Evolutionary conservation across 169 alveolate species (phyloP).

Genomic region (Cryptosporidium muris): DNA sequence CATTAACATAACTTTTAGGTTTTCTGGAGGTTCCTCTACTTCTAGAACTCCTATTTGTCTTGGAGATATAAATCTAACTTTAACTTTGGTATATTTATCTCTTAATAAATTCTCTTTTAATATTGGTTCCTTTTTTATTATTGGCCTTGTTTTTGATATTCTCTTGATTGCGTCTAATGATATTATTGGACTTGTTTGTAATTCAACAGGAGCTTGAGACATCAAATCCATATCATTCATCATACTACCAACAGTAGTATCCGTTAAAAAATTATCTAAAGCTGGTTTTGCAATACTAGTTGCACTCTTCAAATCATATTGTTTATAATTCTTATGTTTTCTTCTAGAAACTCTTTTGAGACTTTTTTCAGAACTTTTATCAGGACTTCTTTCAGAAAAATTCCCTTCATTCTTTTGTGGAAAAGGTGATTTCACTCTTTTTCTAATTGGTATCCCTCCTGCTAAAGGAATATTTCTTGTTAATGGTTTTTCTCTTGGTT

Average conservation of each 20-base stretch:
- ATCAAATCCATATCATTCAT: conserved; percentile 6
- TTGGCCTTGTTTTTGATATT: background rate
- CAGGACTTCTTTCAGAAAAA: background rate
- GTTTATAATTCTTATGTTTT: background rate
- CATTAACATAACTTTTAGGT: conserved; percentile 11
- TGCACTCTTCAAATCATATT: conserved; percentile 4
- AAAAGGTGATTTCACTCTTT: background rate
- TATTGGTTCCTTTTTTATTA: conserved; percentile 6
- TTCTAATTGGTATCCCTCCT: conserved; percentile 25
- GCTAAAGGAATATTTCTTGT: background rate
- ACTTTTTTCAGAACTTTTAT: background rate
- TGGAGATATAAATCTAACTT: conserved; percentile 55
- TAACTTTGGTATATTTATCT: background rate
- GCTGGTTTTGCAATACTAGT: background rate
- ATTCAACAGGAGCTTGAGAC: conserved; percentile 31
- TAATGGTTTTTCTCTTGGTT: too few relatives aligned
- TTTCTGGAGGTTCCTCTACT: conserved; percentile 61
- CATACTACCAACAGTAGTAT: conserved; percentile 16
- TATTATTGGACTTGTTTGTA: conserved; percentile 13
- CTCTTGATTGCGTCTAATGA: conserved; percentile 3
- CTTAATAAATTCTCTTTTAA: too few relatives aligned
- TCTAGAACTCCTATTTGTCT: conserved; percentile 47
- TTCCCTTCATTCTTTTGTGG: background rate
- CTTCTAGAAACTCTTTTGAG: background rate
- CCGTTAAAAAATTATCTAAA: background rate